Evolutionary conservation across 192 early-diverging fungal species (phyloP), one percentile per base, ranked within the genome.

Genomic region (Rhizophagus clarus): DNA sequence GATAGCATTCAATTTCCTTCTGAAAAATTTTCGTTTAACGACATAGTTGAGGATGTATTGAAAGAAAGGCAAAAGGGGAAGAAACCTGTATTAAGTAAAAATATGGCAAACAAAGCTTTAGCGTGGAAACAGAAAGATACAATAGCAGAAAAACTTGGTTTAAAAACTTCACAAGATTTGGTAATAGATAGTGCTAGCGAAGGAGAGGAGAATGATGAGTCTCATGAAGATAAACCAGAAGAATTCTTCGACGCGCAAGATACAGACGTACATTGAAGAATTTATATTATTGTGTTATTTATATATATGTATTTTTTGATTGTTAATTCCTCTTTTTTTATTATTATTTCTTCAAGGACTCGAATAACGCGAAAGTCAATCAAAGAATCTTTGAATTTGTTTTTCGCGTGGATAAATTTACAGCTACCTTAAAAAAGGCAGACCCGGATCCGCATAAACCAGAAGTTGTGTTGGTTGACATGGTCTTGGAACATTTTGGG

Each of bases 381-480:
- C 88, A 88, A 51, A 83, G 80, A 70, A 76, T 83, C 3, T 90
- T 90, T 81, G 84, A 89, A 60, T 87, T 95, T 64, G 76, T 84
- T 12, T 94, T 96, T 78, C 88, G 91, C 47, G 90, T 96, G 6
- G 84, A 88, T 61, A 90, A 93, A 83, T 90, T 93, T 22, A 88
- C 89, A 4, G 89, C 91, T 2, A 88, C 88, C 24, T 75, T 96
- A n/a, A 88, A 84, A 49, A 86, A 92, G 81, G 88, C 91, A 11
- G 79, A 83, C n/a, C 81, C 77, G 70, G 83, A 89, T 74, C 64
- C 63, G 14, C 76, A 82, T 63, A 76, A 71, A 22, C 75, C 81
- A 3, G 92, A 95, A 28, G 75, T 80, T 26, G 79, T 87, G 0
- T 79, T 96, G 28, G 92, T 92, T 20, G 91, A 92, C 15, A 80